A percentile compares a stretch with the other conserved stretches of the same genome.
phyloP scores from a whole-genome alignment of 73 alveolate genomes.

The Strombidium stylifer region DNA sequence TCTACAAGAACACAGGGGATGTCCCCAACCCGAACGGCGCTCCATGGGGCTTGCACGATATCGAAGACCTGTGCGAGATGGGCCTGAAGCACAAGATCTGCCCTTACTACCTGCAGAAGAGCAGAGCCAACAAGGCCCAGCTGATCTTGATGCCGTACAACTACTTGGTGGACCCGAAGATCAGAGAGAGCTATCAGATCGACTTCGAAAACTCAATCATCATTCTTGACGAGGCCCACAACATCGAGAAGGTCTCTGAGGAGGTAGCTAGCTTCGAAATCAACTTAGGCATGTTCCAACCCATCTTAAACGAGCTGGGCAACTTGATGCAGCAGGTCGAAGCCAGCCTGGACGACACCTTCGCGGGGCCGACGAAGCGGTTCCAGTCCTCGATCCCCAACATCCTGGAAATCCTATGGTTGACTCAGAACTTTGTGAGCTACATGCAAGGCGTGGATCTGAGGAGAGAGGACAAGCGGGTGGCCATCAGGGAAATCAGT shows the following conservation, averaged over 20 bases:
- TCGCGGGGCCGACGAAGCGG: too few species aligned
- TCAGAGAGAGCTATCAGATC: slow-evolving; percentile 64
- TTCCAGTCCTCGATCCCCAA: background rate
- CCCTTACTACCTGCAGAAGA: slow-evolving; percentile 77
- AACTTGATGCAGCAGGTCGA: background rate
- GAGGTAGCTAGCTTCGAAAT: slow-evolving; percentile 55
- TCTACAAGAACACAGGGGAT: slow-evolving; percentile 20
- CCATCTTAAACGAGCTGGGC: background rate
- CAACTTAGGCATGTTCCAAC: background rate
- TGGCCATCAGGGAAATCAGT: background rate
- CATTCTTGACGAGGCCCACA: slow-evolving; percentile 95
- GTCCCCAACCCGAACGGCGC: slow-evolving; percentile 8
- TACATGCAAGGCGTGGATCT: background rate
- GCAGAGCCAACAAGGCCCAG: slow-evolving; percentile 58
- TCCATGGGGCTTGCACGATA: slow-evolving; percentile 56
- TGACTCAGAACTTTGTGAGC: slow-evolving; percentile 17
- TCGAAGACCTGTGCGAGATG: slow-evolving; percentile 78
- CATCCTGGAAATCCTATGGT: background rate
- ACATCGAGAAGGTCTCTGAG: slow-evolving; percentile 74
- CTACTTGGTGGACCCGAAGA: slow-evolving; percentile 72
- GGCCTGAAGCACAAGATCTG: slow-evolving; percentile 53
- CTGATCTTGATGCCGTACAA: slow-evolving; percentile 84
- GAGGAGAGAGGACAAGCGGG: background rate
- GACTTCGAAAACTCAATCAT: slow-evolving; percentile 66
- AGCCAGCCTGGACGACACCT: too few species aligned